Base-by-base conservation (phyloP, 805 yeast species). In the Hermanozyma aechmeae region DNA sequence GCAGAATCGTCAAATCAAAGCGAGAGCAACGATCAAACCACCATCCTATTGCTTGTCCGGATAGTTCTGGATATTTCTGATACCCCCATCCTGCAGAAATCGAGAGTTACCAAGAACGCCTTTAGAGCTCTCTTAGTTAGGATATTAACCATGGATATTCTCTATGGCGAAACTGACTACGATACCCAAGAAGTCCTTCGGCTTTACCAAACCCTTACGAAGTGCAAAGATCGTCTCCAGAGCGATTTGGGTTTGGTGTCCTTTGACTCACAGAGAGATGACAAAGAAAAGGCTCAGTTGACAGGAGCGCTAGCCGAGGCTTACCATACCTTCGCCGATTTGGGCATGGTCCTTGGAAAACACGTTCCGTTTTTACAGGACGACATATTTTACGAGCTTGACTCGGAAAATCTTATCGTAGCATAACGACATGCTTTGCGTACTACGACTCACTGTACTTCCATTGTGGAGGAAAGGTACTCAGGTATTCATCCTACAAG, bases 221-320 rank as follows among this genome's bases (percentile, higher is more conserved):
- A 29, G 12, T 28, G 45, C 26, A 41, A 45, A 22, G 40, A 41
- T 23, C 16, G 28, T 3, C 32, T 46, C 22, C 50, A 50, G 30
- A 28, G 27, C 27, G 34, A 38, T 16, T 35, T 53, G n/a, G 45
- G 49, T 12, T 35, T 39, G 5, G 31, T 47, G 5, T 7, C 20
- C 20, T 39, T 42, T 12, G 29, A 28, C 17, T 37, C 23, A 23
- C 20, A 31, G 15, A 36, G 25, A 15, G 33, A 27, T 6, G 33
- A 30, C 23, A 17, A 25, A 16, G 36, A 42, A 13, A 45, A 48
- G 21, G 49, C 42, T 18, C 48, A 44, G 3, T 14, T 51, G 15
- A 45, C 53, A 4, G 36, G 38, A 18, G 30, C 35, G 6, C 35
- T 46, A 18, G 46, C 55, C 14, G 50, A 49, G 9, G 40, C 42